Percentiles rank a stretch among this genome's conserved stretches.
phyloP scores from a whole-genome alignment of 176 grass and related monocot genomes.

The Paspalum vaginatum region DNA sequence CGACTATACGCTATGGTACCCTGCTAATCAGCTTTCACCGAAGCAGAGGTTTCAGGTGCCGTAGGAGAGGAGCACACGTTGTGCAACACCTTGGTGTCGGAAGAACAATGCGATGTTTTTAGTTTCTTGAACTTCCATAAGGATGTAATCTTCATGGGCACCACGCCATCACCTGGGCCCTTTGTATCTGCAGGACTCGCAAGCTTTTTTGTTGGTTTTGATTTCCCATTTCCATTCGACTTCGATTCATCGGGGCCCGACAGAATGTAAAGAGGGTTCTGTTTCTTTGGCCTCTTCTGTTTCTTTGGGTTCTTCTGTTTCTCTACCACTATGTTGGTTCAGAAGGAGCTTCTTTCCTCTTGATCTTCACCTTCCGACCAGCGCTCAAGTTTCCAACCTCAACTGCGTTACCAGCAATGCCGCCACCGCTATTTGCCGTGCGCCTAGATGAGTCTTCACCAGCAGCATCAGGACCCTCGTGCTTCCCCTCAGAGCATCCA shows the following conservation, averaged over 20 bases:
- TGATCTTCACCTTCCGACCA: slow-evolving; percentile 61
- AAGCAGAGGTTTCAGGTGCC: slow-evolving; percentile 46
- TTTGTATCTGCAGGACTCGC: slow-evolving; percentile 35
- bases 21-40: slow-evolving; percentile 70
- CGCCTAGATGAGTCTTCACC: not conserved
- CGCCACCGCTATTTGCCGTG: slow-evolving; percentile 7
- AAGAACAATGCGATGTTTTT: slow-evolving; percentile 69
- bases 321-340: slow-evolving; percentile 42
- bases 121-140: slow-evolving; percentile 87
- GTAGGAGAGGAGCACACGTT: slow-evolving; percentile 51
- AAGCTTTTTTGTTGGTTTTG: slow-evolving; percentile 4
- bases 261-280: slow-evolving; percentile 42
- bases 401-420: slow-evolving; percentile 31
- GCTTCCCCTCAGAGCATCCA: slow-evolving; percentile 41
- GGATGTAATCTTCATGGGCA: slow-evolving; percentile 60
- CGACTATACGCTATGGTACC: slow-evolving; percentile 47
- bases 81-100: slow-evolving; percentile 72
- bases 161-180: slow-evolving; percentile 24
- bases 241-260: slow-evolving; percentile 30
- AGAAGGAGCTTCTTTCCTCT: slow-evolving; percentile 74
- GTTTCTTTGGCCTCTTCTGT: slow-evolving; percentile 46
- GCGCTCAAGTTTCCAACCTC: slow-evolving; percentile 13
- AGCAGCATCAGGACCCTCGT: not conserved
- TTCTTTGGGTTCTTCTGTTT: slow-evolving; percentile 28
- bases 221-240: slow-evolving; percentile 1